Conservation (phyloP, 306 rosid genomes). For the Morella rubra region DNA sequence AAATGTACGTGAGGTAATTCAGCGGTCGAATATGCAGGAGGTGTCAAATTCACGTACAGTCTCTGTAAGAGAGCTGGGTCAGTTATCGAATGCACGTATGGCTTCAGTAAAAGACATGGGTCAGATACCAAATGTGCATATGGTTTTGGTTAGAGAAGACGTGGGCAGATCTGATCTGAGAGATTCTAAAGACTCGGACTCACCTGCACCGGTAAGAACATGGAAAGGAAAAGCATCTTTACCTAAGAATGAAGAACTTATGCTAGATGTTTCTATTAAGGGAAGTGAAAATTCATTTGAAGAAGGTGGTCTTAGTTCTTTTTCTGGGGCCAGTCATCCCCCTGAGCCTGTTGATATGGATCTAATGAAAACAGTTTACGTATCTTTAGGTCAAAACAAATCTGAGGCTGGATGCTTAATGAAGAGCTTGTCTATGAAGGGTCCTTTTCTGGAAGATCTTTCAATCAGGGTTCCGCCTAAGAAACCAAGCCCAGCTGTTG, state of each 20-base stretch:
- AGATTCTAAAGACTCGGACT: conserved; percentile 43
- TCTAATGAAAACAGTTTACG: conserved; percentile 77
- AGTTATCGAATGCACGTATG: conserved; percentile 30
- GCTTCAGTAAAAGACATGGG: conserved; percentile 57
- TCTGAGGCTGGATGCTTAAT: conserved; percentile 69
- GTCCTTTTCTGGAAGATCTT: conserved; percentile 83
- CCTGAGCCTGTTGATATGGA: conserved; percentile 96
- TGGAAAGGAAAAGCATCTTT: conserved; percentile 66
- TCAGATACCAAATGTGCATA: conserved; percentile 54
- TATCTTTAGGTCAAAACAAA: conserved; percentile 74
- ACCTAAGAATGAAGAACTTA: conserved; percentile 49
- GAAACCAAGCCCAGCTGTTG: conserved; percentile 52
- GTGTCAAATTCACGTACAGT: conserved; percentile 43
- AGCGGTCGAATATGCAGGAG: conserved; percentile 33
- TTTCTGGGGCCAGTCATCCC: conserved; percentile 97
- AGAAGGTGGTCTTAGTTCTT: conserved; percentile 66
- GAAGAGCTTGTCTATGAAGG: conserved; percentile 77
- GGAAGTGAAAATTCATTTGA: conserved; percentile 54
- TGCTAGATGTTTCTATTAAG: conserved; percentile 52
- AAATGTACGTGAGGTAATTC: conserved; percentile 43
- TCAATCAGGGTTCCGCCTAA: conserved; percentile 66
- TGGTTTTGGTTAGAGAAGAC: conserved; percentile 56
- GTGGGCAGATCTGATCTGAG: conserved; percentile 39
- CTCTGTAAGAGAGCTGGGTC: conserved; percentile 7
- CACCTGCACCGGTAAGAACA: conserved; percentile 41